Evolutionary conservation across 2,329 filamentous ascomycete genomes (phyloP).

Genomic region (Ascochyta koolunga): DNA sequence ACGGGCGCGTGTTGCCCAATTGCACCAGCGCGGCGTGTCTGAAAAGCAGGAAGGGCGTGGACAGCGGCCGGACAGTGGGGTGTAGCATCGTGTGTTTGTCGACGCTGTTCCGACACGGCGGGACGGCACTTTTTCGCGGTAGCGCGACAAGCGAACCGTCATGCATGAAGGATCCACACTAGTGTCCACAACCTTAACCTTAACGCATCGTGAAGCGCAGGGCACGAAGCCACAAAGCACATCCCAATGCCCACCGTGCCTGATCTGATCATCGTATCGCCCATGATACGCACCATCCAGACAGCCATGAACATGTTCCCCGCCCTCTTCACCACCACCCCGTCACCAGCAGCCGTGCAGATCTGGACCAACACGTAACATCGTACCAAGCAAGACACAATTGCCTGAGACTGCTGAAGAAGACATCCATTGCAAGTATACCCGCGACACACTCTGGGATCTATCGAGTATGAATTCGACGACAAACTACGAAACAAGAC

Average conservation of each 20-base stretch:
- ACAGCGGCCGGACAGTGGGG: constrained; percentile 16
- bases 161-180: neutral
- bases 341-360: constrained; percentile 13
- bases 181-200: neutral
- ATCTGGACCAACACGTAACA: constrained; percentile 32
- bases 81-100: constrained; percentile 22
- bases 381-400: constrained; percentile 24
- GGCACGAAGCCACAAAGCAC: constrained; percentile 16
- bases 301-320: constrained; percentile 31
- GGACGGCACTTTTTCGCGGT: constrained; percentile 16
- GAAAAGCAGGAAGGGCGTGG: constrained; percentile 10
- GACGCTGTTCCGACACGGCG: constrained; percentile 13
- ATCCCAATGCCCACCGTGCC: constrained; percentile 14
- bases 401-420: too few relatives aligned
- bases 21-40: constrained; percentile 12
- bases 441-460: too few relatives aligned
- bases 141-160: constrained; percentile 9
- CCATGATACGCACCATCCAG: constrained; percentile 33
- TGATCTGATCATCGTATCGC: constrained; percentile 31
- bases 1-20: constrained; percentile 2
- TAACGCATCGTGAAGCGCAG: too few relatives aligned
- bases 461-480: too few relatives aligned
- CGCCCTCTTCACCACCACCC: neutral
- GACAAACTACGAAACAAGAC: too few relatives aligned
- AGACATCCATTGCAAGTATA: too few relatives aligned